phyloP scores from a whole-genome alignment of 768 basidiomycete genomes.

The Suillus luteus region DNA sequence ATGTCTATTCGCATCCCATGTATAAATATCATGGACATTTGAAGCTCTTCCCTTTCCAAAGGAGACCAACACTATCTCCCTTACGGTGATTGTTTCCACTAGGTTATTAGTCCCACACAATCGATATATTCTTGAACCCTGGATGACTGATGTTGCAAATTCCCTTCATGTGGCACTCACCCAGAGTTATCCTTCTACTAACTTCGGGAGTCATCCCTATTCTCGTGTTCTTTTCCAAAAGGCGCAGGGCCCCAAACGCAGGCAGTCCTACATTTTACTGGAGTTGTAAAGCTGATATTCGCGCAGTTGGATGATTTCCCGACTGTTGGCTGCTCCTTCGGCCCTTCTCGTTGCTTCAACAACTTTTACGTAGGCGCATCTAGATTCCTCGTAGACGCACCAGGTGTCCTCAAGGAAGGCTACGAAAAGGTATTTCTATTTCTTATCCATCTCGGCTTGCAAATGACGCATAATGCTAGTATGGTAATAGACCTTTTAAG shows the following conservation, averaged over 20 bases:
- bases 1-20: not conserved
- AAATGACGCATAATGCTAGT: conserved; percentile 18
- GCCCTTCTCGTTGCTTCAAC: conserved; percentile 14
- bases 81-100: not conserved
- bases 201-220: not conserved
- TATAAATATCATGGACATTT: not conserved
- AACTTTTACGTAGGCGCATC: conserved; percentile 29
- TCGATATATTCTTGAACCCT: not conserved
- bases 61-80: not conserved
- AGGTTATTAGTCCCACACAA: not conserved
- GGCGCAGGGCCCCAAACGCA: not conserved
- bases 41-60: not conserved
- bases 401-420: conserved; percentile 33
- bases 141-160: not conserved
- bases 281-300: not conserved
- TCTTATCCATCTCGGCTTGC: not conserved
- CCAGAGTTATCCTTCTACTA: not conserved
- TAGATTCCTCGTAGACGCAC: conserved; percentile 18
- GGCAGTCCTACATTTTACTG: not conserved
- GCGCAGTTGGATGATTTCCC: conserved; percentile 33
- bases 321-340: conserved; percentile 26
- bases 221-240: not conserved
- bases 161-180: not conserved
- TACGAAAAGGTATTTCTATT: conserved; percentile 27
- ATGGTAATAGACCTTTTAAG: conserved; percentile 34